Conservation (phyloP, 2,329 filamentous ascomycete species). For the Myotisia sp. region DNA sequence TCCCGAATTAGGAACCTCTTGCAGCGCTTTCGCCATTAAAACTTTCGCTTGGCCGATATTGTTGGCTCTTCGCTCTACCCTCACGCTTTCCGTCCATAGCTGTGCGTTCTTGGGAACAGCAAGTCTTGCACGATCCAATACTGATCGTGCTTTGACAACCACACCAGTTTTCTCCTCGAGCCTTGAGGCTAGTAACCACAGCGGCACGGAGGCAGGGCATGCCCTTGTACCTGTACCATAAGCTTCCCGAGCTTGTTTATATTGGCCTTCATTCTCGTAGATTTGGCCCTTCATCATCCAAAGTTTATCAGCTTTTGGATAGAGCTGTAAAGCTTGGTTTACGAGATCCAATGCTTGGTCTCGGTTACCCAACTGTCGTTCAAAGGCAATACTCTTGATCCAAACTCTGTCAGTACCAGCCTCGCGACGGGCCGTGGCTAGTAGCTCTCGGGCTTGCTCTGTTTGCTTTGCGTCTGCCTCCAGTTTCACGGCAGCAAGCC, state of each 20-base stretch:
- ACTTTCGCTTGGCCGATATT: conserved; percentile 61
- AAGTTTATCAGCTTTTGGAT: conserved; percentile 72
- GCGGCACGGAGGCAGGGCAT: conserved; percentile 64
- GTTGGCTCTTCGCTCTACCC: conserved; percentile 75
- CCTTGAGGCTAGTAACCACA: conserved; percentile 80
- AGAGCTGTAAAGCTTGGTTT: conserved; percentile 71
- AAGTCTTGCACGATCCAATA: conserved; percentile 79
- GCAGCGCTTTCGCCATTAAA: conserved; percentile 83
- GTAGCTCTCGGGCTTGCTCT: conserved; percentile 66
- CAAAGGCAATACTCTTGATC: conserved; percentile 91
- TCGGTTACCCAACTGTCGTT: conserved; percentile 65
- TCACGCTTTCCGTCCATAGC: conserved; percentile 86
- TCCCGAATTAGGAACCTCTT: conserved; percentile 78
- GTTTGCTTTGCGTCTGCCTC: conserved; percentile 79
- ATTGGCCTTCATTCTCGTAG: conserved; percentile 68
- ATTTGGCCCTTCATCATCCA: conserved; percentile 99
- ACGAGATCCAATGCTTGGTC: conserved; percentile 77
- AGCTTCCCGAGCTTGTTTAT: conserved; percentile 74
- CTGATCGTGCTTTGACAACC: conserved; percentile 79
- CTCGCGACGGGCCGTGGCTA: conserved; percentile 69
- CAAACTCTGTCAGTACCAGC: conserved; percentile 92
- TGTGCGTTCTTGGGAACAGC: conserved; percentile 72
- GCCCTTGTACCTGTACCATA: conserved; percentile 79
- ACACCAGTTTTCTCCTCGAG: conserved; percentile 76
- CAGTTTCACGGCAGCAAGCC: conserved; percentile 88